These are phyloP conservation scores for Fusarium sp. DNA, from an alignment of 2,329 filamentous ascomycete genomes.

Conservation along the genomic window DNA sequence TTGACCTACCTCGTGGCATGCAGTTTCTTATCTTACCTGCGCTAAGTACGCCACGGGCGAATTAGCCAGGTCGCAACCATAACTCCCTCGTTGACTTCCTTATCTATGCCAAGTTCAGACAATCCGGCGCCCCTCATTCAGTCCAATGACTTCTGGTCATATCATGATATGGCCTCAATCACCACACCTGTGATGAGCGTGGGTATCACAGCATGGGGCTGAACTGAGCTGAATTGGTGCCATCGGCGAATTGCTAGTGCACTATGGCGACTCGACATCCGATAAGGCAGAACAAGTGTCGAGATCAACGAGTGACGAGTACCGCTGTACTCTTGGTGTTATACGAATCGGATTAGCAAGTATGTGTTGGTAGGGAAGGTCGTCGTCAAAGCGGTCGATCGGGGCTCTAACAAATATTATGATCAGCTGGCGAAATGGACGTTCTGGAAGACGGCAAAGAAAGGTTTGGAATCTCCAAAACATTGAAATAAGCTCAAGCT, in stretches of 20 bases:
- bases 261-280: neutral
- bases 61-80: constrained; percentile 1
- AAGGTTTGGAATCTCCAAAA: neutral
- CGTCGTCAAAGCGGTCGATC: neutral
- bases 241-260: constrained; percentile 1
- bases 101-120: constrained; percentile 28
- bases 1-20: constrained; percentile 8
- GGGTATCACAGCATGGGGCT: constrained; percentile 8
- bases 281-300: constrained; percentile 24
- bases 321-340: neutral
- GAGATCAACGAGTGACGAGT: neutral
- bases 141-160: constrained; percentile 3
- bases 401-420: neutral
- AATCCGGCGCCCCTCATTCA: neutral
- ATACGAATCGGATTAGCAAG: neutral
- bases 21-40: constrained; percentile 38
- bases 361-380: neutral
- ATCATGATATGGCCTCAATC: constrained; percentile 4
- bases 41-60: constrained; percentile 36
- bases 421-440: neutral
- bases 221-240: constrained; percentile 15
- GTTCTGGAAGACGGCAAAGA: neutral
- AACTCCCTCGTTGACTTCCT: constrained; percentile 5
- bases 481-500: constrained; percentile 28
- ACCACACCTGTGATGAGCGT: constrained; percentile 10